Percentiles rank a stretch among this genome's conserved stretches.
Evolutionary conservation across 805 yeast species (phyloP).

Genomic region (Pichia exigua): DNA sequence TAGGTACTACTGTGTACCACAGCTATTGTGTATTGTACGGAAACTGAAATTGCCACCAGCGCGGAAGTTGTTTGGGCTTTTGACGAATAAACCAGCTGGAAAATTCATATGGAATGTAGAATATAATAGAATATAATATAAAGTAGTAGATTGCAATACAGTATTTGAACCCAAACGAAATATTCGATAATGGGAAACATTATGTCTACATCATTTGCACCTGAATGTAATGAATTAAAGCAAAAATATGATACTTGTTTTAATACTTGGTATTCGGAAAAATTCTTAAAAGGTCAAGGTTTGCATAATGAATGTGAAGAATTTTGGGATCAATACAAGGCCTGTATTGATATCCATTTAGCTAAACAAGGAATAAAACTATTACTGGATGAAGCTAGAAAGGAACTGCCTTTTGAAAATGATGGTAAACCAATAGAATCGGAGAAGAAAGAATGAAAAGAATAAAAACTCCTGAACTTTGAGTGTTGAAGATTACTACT

Average conservation of each 20-base stretch:
- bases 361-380: slow-evolving; percentile 71
- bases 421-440: slow-evolving; percentile 40
- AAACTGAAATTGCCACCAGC: no score
- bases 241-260: slow-evolving; percentile 87
- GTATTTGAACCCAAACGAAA: no score
- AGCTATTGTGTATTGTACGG: no score
- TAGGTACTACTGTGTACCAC: no score
- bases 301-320: slow-evolving; percentile 83
- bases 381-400: slow-evolving; percentile 80
- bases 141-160: no score
- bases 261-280: slow-evolving; percentile 91
- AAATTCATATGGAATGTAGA: no score
- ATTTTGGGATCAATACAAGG: slow-evolving; percentile 79
- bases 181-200: slow-evolving; percentile 48
- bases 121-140: no score
- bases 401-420: slow-evolving; percentile 79
- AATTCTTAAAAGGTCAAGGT: slow-evolving; percentile 56
- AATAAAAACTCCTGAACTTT: no score
- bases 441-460: neutral
- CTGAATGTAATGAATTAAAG: slow-evolving; percentile 88
- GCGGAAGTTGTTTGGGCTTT: no score
- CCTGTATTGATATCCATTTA: slow-evolving; percentile 71
- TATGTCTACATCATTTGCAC: slow-evolving; percentile 88
- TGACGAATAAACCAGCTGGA: no score
- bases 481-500: no score